Percentiles rank a stretch among this genome's conserved stretches.
Conservation (phyloP, 768 basidiomycete species). For the Boletus subparvulus region DNA sequence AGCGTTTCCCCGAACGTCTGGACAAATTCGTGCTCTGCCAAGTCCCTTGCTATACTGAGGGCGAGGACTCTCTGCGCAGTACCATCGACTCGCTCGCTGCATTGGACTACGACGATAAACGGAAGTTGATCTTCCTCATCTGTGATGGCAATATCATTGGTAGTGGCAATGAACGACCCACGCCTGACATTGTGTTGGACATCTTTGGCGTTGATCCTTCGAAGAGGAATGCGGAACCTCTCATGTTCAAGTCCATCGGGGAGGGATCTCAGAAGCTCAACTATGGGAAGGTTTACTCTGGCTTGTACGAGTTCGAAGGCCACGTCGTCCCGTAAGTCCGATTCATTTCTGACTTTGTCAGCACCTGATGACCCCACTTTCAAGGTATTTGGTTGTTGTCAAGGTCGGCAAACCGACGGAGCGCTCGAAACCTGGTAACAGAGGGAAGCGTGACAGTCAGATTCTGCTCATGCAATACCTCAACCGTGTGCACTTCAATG, state of each 20-base stretch:
- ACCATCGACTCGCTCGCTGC: conserved; percentile 69
- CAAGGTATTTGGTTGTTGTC: conserved; percentile 58
- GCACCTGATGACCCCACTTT: background rate
- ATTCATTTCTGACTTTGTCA: background rate
- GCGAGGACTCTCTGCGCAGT: conserved; percentile 63
- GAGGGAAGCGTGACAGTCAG: conserved; percentile 70
- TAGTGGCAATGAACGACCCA: conserved; percentile 64
- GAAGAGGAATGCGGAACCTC: conserved; percentile 60
- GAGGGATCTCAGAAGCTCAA: conserved; percentile 67
- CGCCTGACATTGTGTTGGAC: conserved; percentile 65
- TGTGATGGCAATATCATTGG: conserved; percentile 75
- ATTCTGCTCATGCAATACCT: conserved; percentile 65
- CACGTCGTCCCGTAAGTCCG: conserved; percentile 61
- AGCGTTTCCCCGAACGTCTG: conserved; percentile 61
- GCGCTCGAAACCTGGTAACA: conserved; percentile 62
- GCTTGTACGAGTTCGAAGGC: conserved; percentile 68
- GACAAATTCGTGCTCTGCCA: conserved; percentile 72
- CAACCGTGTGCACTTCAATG: conserved; percentile 67
- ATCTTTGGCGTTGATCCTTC: conserved; percentile 66
- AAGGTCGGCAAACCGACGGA: conserved; percentile 71
- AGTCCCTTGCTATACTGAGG: conserved; percentile 71
- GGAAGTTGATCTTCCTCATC: conserved; percentile 64
- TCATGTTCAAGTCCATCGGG: conserved; percentile 67
- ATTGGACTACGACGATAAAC: conserved; percentile 68
- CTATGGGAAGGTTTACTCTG: conserved; percentile 70